These are phyloP conservation scores for Rhodocollybia butyracea DNA, from an alignment of 768 basidiomycete species.

Conservation along the genomic window DNA sequence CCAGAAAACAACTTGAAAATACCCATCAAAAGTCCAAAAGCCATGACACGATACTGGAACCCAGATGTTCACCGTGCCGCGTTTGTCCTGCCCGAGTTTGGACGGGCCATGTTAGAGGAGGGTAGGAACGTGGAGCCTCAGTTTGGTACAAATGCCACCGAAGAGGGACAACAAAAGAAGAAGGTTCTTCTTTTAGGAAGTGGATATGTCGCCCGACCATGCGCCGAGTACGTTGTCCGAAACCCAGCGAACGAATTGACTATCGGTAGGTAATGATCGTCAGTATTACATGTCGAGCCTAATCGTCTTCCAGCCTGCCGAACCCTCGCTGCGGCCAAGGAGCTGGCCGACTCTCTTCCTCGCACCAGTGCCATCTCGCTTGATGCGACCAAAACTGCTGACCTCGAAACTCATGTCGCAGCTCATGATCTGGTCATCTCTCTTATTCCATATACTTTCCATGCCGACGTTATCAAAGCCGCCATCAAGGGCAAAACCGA, in stretches of 20 bases:
- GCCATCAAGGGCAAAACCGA: constrained; percentile 85
- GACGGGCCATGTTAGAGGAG: constrained; percentile 68
- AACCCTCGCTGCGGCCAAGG: constrained; percentile 73
- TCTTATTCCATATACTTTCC: constrained; percentile 93
- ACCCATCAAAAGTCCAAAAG: constrained; percentile 64
- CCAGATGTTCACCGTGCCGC: constrained; percentile 73
- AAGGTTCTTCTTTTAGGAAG: constrained; percentile 89
- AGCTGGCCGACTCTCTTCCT: constrained; percentile 64
- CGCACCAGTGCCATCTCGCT: constrained; percentile 74
- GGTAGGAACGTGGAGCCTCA: constrained; percentile 67
- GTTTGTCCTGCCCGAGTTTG: constrained; percentile 94
- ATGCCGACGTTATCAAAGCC: constrained; percentile 86
- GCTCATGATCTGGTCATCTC: constrained; percentile 93
- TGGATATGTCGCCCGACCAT: constrained; percentile 95
- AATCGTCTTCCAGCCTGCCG: constrained; percentile 66
- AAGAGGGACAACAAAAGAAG: constrained; percentile 46
- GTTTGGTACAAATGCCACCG: constrained; percentile 70
- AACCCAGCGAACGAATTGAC: constrained; percentile 80
- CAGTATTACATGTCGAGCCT: not conserved
- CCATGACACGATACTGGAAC: constrained; percentile 82
- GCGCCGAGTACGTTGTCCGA: constrained; percentile 89
- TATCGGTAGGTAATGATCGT: constrained; percentile 52
- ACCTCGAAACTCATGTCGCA: constrained; percentile 78
- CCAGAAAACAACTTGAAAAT: constrained; percentile 57
- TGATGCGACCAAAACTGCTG: constrained; percentile 69